Base-by-base conservation (phyloP, 176 grass and related monocot species). In the Otatea glauca region DNA sequence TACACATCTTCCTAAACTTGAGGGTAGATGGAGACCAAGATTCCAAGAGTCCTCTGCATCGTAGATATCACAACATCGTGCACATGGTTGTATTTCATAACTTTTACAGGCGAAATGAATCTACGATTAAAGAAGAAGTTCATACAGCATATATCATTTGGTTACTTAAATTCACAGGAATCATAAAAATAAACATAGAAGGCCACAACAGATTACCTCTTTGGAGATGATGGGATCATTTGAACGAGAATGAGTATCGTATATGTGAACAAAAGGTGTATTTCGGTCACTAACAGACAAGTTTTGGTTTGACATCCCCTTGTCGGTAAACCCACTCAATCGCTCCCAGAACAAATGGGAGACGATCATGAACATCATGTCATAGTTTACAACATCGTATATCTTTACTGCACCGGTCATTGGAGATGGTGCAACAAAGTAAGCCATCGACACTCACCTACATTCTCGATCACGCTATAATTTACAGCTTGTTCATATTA, bases 351-450 rank as follows among this genome's bases (percentile, higher is more conserved):
- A 89, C 72, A 91, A 87, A 99, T 41, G 86, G 89, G 68, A 96
- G 89, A 13, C 93, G 89, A 99, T 96, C 96, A 99, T 99, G 84
- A 99, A 91, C 91, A 91, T 99, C 96, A 99, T 99, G 82, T 99
- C 96, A 88, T 94, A 99, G 86, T 96, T 99, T 25, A 99, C 91
- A 64, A 96, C 96, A 89, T 99, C 96, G 56, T 99, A 99, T 87
- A 99, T 91, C 88, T 99, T 99, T 17, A 96, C 90, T 38, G 91
- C n/a, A 94, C 18, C 9, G 68, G 13, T 99, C 93, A 51, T 21
- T 92, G 62, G 93, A 92, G 66, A 99, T 96, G 45, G 91, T 99
- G 91, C 96, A 96, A 71, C 96, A 99, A 78, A 94, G 79, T 79
- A 99, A 90, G 63, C 96, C 96, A 92, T 99, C 93, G 34, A 80